phyloP scores from a whole-genome alignment of 805 yeast species.

The Ascoidea rubescens region DNA sequence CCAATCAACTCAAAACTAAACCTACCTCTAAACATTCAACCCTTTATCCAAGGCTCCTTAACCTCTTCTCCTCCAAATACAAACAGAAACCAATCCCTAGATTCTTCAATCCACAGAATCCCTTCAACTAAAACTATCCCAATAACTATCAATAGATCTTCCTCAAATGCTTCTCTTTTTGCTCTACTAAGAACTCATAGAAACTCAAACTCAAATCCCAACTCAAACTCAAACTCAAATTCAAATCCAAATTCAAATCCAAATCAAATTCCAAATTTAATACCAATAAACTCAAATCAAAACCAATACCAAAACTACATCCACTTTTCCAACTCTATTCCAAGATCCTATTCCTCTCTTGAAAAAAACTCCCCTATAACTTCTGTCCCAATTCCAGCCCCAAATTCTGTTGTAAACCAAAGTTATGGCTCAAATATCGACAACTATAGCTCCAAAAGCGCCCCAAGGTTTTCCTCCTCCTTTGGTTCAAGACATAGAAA shows the following conservation, averaged over 20 bases:
- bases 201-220: neutral
- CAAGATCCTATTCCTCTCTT: neutral
- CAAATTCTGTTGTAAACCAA: no score
- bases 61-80: neutral
- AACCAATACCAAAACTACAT: neutral
- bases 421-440: neutral
- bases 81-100: neutral
- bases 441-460: neutral
- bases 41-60: neutral
- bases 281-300: no score
- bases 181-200: neutral
- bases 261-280: no score
- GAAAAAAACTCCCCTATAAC: neutral
- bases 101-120: neutral
- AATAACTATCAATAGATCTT: neutral
- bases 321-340: neutral
- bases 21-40: neutral
- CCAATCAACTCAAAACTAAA: no score
- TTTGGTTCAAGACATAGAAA: neutral
- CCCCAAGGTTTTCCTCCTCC: neutral
- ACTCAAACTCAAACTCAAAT: no score
- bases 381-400: neutral
- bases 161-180: neutral
- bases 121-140: no score
- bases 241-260: no score